Evolutionary conservation across 768 basidiomycete genomes (phyloP).

Genomic region (Podaxis mareebaensis): DNA sequence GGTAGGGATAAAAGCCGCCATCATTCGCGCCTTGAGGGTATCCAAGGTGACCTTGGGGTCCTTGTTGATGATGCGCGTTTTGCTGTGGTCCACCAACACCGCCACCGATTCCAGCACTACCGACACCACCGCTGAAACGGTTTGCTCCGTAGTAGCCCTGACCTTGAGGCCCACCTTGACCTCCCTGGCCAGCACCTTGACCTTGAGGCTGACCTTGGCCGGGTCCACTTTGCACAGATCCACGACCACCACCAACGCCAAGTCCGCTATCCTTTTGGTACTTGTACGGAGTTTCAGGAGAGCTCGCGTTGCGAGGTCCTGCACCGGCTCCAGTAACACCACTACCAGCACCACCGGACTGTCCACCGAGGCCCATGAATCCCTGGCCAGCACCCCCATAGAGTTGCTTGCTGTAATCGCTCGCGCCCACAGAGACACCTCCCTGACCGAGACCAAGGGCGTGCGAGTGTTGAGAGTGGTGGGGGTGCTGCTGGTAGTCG

Average conservation of each 20-base stretch:
- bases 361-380: conserved; percentile 65
- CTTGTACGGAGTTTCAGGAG: conserved; percentile 76
- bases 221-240: conserved; percentile 44
- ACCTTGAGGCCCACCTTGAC: conserved; percentile 50
- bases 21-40: conserved; percentile 69
- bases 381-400: conserved; percentile 53
- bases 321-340: conserved; percentile 39
- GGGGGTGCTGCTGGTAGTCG: conserved; percentile 53
- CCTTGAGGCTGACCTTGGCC: conserved; percentile 57
- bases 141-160: conserved; percentile 51
- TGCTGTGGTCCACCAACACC: conserved; percentile 44
- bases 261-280: conserved; percentile 65
- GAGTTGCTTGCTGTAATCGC: conserved; percentile 46
- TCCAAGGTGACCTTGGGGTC: conserved; percentile 57
- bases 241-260: conserved; percentile 46
- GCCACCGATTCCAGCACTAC: conserved; percentile 35
- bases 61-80: conserved; percentile 42
- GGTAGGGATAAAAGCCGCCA: conserved; percentile 72
- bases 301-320: conserved; percentile 54
- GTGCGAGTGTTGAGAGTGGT: conserved; percentile 51
- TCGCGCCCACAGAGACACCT: conserved; percentile 34
- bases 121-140: conserved; percentile 40
- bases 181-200: conserved; percentile 45
- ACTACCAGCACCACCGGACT: conserved; percentile 38
- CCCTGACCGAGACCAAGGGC: conserved; percentile 44